These are phyloP conservation scores for Suillus weaverae DNA, from an alignment of 768 basidiomycete genomes.

Conservation along the genomic window DNA sequence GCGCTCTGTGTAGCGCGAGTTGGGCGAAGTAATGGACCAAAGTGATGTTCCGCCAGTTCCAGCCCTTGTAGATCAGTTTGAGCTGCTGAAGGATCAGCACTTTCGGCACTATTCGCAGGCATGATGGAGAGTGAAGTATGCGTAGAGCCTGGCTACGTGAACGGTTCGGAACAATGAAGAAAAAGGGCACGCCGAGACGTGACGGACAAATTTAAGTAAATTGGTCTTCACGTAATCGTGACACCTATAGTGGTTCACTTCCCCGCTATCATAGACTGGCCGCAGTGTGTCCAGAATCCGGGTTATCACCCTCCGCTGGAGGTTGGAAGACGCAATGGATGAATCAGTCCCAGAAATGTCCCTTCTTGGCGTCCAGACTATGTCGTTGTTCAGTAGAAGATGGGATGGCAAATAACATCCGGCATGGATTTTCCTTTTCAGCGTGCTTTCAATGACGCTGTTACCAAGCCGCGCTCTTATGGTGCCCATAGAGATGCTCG, in stretches of 20 bases:
- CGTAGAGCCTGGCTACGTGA: neutral
- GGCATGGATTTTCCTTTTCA: neutral
- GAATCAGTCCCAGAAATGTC: neutral
- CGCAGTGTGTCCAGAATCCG: neutral
- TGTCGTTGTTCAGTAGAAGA: neutral
- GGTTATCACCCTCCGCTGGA: neutral
- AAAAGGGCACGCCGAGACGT: neutral
- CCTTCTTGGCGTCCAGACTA: neutral
- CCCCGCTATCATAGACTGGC: neutral
- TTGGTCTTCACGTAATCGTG: too few relatives aligned
- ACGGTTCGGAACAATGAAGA: neutral
- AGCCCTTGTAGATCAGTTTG: neutral
- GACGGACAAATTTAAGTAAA: neutral
- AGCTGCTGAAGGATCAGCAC: neutral
- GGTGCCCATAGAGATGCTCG: neutral
- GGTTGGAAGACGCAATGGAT: neutral
- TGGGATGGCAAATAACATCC: neutral
- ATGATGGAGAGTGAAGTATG: neutral
- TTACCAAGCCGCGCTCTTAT: neutral
- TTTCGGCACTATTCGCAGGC: neutral
- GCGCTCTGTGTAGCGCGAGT: neutral
- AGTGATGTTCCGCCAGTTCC: neutral
- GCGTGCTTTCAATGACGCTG: neutral
- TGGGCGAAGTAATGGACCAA: conserved; percentile 13
- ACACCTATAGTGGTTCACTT: neutral